Conservation (phyloP, 2,329 filamentous ascomycete species). For the Hypoxylon sp. region DNA sequence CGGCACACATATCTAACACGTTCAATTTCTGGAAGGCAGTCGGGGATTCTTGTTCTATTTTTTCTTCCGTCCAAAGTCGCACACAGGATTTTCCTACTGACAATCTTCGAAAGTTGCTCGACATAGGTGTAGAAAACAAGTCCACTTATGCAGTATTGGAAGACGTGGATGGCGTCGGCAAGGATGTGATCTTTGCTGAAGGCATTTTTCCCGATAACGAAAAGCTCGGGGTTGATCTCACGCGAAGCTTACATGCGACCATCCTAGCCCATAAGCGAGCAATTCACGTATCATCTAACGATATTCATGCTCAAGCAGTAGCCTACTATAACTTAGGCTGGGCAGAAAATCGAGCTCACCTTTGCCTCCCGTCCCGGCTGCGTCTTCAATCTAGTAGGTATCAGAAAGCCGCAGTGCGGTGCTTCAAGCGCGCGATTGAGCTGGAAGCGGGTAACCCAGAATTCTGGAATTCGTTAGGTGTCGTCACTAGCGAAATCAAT, state of each 20-base stretch:
- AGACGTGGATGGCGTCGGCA: conserved; percentile 76
- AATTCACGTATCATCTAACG: conserved; percentile 78
- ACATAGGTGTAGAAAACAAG: conserved; percentile 65
- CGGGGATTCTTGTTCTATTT: conserved; percentile 89
- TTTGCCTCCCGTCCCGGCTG: conserved; percentile 69
- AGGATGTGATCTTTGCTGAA: conserved; percentile 62
- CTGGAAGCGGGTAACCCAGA: conserved; percentile 93
- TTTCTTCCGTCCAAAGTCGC: conserved; percentile 81
- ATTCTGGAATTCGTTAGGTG: conserved; percentile 97
- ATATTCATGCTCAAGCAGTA: conserved; percentile 91
- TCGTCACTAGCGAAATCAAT: conserved; percentile 89
- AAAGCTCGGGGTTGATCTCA: conserved; percentile 65
- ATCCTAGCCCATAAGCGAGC: conserved; percentile 92
- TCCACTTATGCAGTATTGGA: conserved; percentile 73
- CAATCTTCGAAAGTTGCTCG: conserved; percentile 72
- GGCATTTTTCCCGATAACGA: conserved; percentile 65
- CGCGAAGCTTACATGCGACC: conserved; percentile 75
- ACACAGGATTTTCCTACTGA: conserved; percentile 73
- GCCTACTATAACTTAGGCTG: conserved; percentile 97
- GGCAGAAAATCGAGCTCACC: conserved; percentile 88
- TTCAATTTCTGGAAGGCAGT: conserved; percentile 98
- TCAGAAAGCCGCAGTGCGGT: conserved; percentile 84
- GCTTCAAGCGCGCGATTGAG: conserved; percentile 97
- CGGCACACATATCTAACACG: conserved; percentile 73
- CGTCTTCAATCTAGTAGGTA: conserved; percentile 76